A percentile compares a stretch with the other conserved stretches of the same genome.
Conservation (phyloP, 441 rosid genomes). For the Populus hybrid region DNA sequence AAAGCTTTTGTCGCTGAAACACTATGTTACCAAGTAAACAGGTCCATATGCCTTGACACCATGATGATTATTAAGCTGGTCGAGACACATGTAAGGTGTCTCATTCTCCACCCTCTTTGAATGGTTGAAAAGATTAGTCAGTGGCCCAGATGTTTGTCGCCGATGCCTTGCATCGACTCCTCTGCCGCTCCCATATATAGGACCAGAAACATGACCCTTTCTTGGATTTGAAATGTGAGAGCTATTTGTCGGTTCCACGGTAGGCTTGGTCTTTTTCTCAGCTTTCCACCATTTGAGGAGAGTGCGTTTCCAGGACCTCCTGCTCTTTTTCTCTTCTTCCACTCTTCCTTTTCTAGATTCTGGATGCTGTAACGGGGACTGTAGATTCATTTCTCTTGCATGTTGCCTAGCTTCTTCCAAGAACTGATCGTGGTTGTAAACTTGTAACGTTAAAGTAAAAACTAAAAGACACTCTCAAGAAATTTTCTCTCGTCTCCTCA, state of each 20-base stretch:
- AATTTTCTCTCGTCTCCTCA: not conserved
- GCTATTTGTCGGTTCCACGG: constrained; percentile 17
- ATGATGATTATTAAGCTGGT: constrained; percentile 22
- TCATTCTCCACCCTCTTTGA: constrained; percentile 32
- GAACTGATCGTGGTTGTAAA: constrained; percentile 34
- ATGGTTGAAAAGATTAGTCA: constrained; percentile 32
- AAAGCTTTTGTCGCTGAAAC: not conserved
- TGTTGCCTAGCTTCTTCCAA: constrained; percentile 54
- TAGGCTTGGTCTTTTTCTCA: constrained; percentile 32
- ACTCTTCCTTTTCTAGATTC: constrained; percentile 15
- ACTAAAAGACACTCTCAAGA: not conserved
- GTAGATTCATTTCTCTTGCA: constrained; percentile 25
- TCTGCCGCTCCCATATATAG: constrained; percentile 24
- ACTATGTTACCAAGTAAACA: constrained; percentile 45
- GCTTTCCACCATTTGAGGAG: constrained; percentile 52
- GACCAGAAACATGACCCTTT: constrained; percentile 45
- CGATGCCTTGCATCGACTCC: constrained; percentile 21
- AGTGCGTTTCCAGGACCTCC: constrained; percentile 45
- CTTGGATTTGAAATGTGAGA: constrained; percentile 26
- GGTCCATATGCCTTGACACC: constrained; percentile 47
- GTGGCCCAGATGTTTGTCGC: constrained; percentile 41
- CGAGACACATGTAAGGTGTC: constrained; percentile 40
- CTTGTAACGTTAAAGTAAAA: not conserved
- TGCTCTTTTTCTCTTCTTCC: constrained; percentile 32
- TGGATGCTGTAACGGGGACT: constrained; percentile 12